phyloP scores from a whole-genome alignment of 306 rosid species.

The Sicyos baderoa region DNA sequence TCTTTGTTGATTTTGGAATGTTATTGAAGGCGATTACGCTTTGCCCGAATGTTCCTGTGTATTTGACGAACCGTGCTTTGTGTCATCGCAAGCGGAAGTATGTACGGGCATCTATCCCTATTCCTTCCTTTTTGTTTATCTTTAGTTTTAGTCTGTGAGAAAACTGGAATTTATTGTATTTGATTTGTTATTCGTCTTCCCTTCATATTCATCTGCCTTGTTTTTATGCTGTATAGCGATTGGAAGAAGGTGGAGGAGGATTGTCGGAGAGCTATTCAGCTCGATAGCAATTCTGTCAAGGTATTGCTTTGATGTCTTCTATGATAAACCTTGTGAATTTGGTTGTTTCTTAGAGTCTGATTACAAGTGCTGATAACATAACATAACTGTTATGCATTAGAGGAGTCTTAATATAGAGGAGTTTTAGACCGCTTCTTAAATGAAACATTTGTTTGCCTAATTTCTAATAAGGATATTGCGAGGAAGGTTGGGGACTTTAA shows the following conservation, averaged over 20 bases:
- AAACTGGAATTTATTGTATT: too few relatives aligned
- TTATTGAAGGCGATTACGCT: constrained; percentile 57
- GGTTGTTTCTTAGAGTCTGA: too few relatives aligned
- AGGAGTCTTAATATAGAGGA: too few relatives aligned
- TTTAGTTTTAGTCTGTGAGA: not conserved
- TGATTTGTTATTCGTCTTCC: too few relatives aligned
- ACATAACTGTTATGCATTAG: too few relatives aligned
- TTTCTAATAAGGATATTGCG: too few relatives aligned
- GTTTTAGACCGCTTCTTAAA: too few relatives aligned
- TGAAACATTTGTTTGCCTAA: too few relatives aligned
- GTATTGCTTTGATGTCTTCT: constrained; percentile 23
- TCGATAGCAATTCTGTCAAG: constrained; percentile 65
- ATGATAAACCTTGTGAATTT: too few relatives aligned
- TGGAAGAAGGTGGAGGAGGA: constrained; percentile 87
- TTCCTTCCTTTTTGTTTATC: not conserved
- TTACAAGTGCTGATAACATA: too few relatives aligned
- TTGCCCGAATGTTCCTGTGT: constrained; percentile 70
- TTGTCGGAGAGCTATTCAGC: constrained; percentile 67
- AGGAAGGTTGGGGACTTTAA: too few relatives aligned
- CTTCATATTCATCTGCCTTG: too few relatives aligned
- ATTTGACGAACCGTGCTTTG: constrained; percentile 83
- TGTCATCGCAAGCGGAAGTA: constrained; percentile 91
- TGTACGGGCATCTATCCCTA: constrained; percentile 29
- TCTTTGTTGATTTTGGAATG: not conserved
- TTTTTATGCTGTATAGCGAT: constrained; percentile 13